Percentiles rank a stretch among this genome's conserved stretches.
Evolutionary conservation across 1,284 basidiomycete species (phyloP).

Genomic region (Austroboletus olivaceoglutinosus): DNA sequence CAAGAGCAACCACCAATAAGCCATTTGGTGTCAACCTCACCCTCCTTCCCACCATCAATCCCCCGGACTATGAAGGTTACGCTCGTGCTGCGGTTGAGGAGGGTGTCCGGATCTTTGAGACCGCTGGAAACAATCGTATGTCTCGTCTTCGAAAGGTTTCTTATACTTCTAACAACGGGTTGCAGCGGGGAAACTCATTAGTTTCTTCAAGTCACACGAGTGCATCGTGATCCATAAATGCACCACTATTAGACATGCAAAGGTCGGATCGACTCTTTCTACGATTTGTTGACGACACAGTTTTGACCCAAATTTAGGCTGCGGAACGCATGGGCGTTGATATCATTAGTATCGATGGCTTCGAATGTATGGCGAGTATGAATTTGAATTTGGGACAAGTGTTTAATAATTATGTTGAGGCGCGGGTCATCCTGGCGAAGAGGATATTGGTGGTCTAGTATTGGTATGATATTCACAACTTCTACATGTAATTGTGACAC

Average conservation of each 20-base stretch:
- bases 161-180: not conserved
- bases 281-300: not conserved
- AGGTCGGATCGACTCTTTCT: slow-evolving; percentile 40
- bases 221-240: slow-evolving; percentile 91
- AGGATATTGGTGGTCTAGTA: slow-evolving; percentile 91
- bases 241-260: slow-evolving; percentile 84
- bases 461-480: slow-evolving; percentile 50
- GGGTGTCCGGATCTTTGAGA: slow-evolving; percentile 89
- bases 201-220: slow-evolving; percentile 73
- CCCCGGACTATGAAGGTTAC: slow-evolving; percentile 88
- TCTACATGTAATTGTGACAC: not conserved
- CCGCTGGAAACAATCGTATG: slow-evolving; percentile 87
- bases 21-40: slow-evolving; percentile 94
- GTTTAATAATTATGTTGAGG: slow-evolving; percentile 41
- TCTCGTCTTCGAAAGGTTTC: not conserved
- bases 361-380: slow-evolving; percentile 62
- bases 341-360: slow-evolving; percentile 84
- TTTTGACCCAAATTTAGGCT: slow-evolving; percentile 42
- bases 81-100: slow-evolving; percentile 84
- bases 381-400: not conserved
- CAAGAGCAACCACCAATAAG: slow-evolving; percentile 64
- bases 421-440: slow-evolving; percentile 93
- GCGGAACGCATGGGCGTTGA: slow-evolving; percentile 81
- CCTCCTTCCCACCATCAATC: slow-evolving; percentile 84
- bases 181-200: slow-evolving; percentile 74